Conservation (phyloP, 805 yeast genomes). For the Ogataea degrootiae region DNA sequence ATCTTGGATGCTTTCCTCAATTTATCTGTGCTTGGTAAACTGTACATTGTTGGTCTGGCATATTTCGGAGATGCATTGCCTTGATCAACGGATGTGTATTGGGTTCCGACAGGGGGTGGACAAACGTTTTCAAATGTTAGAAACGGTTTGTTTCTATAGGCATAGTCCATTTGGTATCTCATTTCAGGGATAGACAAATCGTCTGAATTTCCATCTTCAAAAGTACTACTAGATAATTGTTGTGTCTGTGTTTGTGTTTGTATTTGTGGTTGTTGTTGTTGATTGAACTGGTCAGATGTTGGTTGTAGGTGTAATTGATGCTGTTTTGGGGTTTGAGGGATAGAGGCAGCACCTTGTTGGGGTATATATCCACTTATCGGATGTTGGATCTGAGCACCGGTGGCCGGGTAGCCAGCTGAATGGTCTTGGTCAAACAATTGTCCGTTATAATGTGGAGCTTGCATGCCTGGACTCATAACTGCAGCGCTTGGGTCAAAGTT, state of each 20-base stretch:
- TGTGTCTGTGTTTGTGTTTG: not conserved
- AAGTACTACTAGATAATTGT: constrained; percentile 2
- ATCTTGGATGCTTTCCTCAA: constrained; percentile 64
- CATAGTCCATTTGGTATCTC: constrained; percentile 29
- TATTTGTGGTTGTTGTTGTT: constrained; percentile 1
- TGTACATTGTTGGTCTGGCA: constrained; percentile 74
- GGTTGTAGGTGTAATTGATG: not conserved
- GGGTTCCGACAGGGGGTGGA: constrained; percentile 81
- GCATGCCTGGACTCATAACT: constrained; percentile 28
- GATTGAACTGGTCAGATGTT: not conserved
- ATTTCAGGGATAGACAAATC: constrained; percentile 35
- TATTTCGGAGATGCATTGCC: constrained; percentile 80
- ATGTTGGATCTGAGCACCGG: not conserved
- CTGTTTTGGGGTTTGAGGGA: not conserved
- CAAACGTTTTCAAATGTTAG: constrained; percentile 70
- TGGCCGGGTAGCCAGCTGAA: not conserved
- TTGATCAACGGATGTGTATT: constrained; percentile 68
- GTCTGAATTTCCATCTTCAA: constrained; percentile 11
- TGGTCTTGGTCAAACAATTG: not conserved
- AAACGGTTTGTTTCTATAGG: constrained; percentile 42
- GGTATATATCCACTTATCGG: constrained; percentile 1
- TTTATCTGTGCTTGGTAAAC: constrained; percentile 70
- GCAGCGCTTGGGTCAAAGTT: constrained; percentile 30
- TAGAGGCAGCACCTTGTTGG: not conserved
- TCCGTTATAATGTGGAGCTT: constrained; percentile 14